A percentile compares a stretch with the other conserved stretches of the same genome.
Conservation (phyloP, 129 eudicot species). For the Cynara cardunculus region DNA sequence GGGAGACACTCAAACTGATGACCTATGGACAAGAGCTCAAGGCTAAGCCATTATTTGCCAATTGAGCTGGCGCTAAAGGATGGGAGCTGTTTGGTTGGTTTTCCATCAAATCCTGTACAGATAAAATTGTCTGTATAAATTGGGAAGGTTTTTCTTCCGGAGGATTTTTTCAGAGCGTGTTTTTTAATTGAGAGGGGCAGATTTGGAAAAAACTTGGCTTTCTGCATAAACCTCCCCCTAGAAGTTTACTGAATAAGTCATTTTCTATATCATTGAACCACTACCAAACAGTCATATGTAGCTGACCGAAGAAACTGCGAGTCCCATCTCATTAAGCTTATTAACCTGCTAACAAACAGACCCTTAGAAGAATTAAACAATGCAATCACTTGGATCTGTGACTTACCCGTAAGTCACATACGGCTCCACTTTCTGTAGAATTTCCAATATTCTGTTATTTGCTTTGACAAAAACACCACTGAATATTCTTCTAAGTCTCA, state of each 20-base stretch:
- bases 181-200: too few species aligned
- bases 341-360: background rate
- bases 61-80: too few species aligned
- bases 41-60: too few species aligned
- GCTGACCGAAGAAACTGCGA: background rate
- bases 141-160: too few species aligned
- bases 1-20: too few species aligned
- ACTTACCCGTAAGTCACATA: conserved; percentile 73
- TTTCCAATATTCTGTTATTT: conserved; percentile 40
- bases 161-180: too few species aligned
- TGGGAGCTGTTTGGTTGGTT: too few species aligned
- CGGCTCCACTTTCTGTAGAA: conserved; percentile 66
- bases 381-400: background rate
- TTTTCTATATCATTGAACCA: background rate
- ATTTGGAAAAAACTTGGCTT: background rate
- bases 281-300: background rate
- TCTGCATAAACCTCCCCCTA: background rate
- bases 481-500: conserved; percentile 46
- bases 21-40: too few species aligned
- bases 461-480: conserved; percentile 70
- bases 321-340: background rate
- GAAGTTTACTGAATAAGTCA: background rate
- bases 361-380: background rate
- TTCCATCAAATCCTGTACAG: too few species aligned
- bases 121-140: too few species aligned